Conservation (phyloP, 106 monocot species). For the Dendrobium huoshanense region DNA sequence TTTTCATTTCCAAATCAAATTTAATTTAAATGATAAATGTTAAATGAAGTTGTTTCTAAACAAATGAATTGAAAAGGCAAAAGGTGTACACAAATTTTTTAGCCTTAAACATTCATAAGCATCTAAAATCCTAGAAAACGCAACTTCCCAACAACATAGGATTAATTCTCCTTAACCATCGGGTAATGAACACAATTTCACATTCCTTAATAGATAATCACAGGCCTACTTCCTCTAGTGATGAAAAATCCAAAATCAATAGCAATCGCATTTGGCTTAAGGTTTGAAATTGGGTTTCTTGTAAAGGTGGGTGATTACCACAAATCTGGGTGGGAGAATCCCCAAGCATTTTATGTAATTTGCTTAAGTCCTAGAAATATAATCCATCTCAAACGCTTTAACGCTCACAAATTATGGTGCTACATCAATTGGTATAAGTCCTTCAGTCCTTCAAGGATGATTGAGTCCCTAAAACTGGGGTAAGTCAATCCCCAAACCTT, state of each 20-base stretch:
- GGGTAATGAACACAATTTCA: not conserved
- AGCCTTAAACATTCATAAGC: not conserved
- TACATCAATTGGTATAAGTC: not conserved
- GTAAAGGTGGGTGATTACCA: not conserved
- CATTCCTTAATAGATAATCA: not conserved
- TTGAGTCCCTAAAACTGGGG: not conserved
- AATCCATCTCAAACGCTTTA: not conserved
- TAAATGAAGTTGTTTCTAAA: not conserved
- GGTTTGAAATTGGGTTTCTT: not conserved
- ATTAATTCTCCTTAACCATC: not conserved
- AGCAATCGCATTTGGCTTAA: not conserved
- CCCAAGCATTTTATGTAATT: not conserved
- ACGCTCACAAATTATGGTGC: no score
- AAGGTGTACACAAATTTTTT: not conserved
- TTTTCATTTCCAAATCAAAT: not conserved
- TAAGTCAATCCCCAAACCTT: not conserved
- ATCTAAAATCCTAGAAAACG: not conserved
- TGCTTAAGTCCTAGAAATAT: not conserved
- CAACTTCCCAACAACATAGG: not conserved
- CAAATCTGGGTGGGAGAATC: not conserved
- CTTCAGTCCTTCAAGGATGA: not conserved
- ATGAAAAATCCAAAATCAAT: not conserved
- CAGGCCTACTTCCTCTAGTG: not conserved
- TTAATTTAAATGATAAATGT: not conserved
- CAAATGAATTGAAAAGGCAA: not conserved